Evolutionary conservation across 1,284 basidiomycete genomes (phyloP), one percentile per base, ranked within the genome.

Genomic region (Boletus semigastroideus): DNA sequence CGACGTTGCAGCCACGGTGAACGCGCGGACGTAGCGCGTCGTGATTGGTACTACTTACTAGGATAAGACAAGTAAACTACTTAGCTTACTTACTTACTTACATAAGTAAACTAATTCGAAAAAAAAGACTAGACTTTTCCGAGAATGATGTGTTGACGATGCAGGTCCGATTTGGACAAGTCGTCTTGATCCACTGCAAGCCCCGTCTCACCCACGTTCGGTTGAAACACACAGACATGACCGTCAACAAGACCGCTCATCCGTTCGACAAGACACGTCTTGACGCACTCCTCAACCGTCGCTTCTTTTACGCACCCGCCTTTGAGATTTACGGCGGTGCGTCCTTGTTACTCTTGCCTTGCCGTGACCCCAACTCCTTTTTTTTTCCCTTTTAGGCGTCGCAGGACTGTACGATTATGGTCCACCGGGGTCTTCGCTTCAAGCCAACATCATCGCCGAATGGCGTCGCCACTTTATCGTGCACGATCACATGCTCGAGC

Each of bases 391-490:
- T 10, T 11, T 25, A 92, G 92, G 93, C 73, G 90, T 98, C 55
- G 94, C 94, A 55, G 96, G 96, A 56, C 77, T 99, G 39, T 98
- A 96, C 74, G 94, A 97, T 72, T 97, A 95, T 65, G 94, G 94
- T 42, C 94, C 94, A 42, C 92, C 95, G 5, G 96, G 97, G 58
- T 96, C 95, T 2, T 84, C 94, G 3, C 80, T 99, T 30, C 96
- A 98, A 69, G 92, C 95, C 60, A 99, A 99, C 79, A 94, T 99
- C 73, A 88, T 98, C 66, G 79, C 90, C 8, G 91, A 92, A 78
- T 99, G 97, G 97, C 83, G 97, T 55, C 92, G 90, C 69, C 97
- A 99, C 76, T 99, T 98, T 70, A 98, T 99, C 76, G 82, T 99
- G 65, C 93, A 98, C 67, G 96, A 99, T 69, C 87, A 94, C 75